Conservation (phyloP, 345 rosid genomes). For the Salix viminalis region DNA sequence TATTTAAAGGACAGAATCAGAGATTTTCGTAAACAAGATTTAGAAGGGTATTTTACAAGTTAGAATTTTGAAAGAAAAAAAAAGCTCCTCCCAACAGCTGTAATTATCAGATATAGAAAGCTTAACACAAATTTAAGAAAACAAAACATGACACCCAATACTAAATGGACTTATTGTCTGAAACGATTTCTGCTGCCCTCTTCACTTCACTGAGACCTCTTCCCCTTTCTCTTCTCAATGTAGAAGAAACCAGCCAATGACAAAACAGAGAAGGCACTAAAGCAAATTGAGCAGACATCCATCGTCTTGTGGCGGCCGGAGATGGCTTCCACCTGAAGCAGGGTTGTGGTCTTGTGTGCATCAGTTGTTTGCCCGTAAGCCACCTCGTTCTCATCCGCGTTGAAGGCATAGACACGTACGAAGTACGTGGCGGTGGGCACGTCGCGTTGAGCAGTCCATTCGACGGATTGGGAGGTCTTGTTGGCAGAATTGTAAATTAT, state of each 20-base stretch:
- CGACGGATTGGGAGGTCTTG: slow-evolving; percentile 25
- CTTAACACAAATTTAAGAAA: neutral
- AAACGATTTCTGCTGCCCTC: neutral
- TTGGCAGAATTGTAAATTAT: slow-evolving; percentile 18
- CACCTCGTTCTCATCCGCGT: slow-evolving; percentile 28
- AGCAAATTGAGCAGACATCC: slow-evolving; percentile 52
- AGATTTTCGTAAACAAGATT: no score
- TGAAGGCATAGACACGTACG: slow-evolving; percentile 56
- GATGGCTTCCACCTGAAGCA: slow-evolving; percentile 43
- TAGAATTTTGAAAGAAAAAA: no score
- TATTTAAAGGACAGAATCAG: no score
- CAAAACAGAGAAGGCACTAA: slow-evolving; percentile 61
- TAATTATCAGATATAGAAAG: neutral
- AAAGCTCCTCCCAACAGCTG: no score
- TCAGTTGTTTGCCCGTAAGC: slow-evolving; percentile 60
- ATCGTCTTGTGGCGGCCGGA: slow-evolving; percentile 50
- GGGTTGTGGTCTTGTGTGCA: slow-evolving; percentile 31
- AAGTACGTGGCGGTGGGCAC: slow-evolving; percentile 64
- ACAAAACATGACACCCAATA: neutral
- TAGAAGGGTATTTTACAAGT: no score
- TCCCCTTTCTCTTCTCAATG: slow-evolving; percentile 49
- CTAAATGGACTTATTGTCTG: neutral
- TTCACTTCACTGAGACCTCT: slow-evolving; percentile 17
- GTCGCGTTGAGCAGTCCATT: slow-evolving; percentile 46
- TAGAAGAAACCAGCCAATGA: slow-evolving; percentile 50